phyloP scores from a whole-genome alignment of 1,139 yeast species.

The Kluyveromyces sp. region DNA sequence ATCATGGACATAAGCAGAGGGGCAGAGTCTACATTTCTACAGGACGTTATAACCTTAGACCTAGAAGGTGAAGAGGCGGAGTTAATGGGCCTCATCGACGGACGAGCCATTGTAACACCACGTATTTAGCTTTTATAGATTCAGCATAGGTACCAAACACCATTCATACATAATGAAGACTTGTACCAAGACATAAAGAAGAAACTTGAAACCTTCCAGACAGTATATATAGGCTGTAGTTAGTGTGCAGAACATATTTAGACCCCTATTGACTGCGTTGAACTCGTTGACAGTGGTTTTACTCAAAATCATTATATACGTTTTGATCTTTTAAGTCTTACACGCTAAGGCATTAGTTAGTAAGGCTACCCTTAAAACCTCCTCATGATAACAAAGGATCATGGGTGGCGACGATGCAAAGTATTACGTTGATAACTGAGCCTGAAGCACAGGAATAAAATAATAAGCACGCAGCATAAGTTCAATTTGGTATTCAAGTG shows the following conservation, averaged over 20 bases:
- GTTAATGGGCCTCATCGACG: conserved; percentile 55
- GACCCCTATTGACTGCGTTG: no score
- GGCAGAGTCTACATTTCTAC: conserved; percentile 64
- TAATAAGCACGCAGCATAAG: no score
- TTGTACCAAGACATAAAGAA: no score
- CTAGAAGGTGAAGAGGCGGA: conserved; percentile 41
- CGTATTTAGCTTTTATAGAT: conserved; percentile 7
- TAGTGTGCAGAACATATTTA: background rate
- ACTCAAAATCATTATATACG: conserved; percentile 1
- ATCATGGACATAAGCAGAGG: conserved; percentile 68
- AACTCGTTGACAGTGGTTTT: background rate
- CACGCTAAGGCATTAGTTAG: no score
- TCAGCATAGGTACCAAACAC: conserved; percentile 1
- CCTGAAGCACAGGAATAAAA: no score
- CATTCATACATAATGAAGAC: no score
- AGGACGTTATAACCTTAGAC: conserved; percentile 63
- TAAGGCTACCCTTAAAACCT: conserved; percentile 1
- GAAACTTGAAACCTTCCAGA: background rate
- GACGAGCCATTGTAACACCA: conserved; percentile 40
- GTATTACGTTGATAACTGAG: no score
- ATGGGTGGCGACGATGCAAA: no score
- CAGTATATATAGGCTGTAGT: background rate
- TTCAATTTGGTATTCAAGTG: background rate
- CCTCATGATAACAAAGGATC: background rate
- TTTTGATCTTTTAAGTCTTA: background rate